phyloP scores from a whole-genome alignment of 2,329 filamentous ascomycete species.

The Myrmaecium sp. region DNA sequence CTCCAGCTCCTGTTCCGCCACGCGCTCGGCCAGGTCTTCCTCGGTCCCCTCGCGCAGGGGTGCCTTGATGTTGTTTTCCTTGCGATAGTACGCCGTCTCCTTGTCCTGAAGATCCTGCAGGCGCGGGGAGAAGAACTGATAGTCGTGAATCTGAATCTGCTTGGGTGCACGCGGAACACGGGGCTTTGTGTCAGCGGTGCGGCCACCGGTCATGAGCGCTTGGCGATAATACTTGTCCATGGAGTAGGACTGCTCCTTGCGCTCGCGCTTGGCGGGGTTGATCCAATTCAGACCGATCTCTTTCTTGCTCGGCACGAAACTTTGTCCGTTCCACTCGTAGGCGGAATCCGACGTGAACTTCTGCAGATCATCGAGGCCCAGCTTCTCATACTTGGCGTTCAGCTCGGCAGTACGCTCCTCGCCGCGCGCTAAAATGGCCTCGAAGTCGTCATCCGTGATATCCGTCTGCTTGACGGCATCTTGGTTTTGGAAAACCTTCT shows the following conservation, averaged over 20 bases:
- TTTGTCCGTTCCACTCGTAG: conserved; percentile 98
- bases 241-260: conserved; percentile 94
- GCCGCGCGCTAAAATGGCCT: conserved; percentile 69
- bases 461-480: conserved; percentile 43
- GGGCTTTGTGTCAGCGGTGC: conserved; percentile 70
- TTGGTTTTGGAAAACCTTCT: conserved; percentile 71
- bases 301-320: conserved; percentile 75
- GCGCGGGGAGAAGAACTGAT: conserved; percentile 83
- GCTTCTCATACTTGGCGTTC: conserved; percentile 87
- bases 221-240: conserved; percentile 98
- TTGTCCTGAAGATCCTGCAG: conserved; percentile 85
- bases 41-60: conserved; percentile 78
- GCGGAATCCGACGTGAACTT: conserved; percentile 96
- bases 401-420: conserved; percentile 80
- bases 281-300: conserved; percentile 93
- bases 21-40: conserved; percentile 68
- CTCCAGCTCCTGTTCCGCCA: conserved; percentile 71
- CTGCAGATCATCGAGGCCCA: conserved; percentile 90
- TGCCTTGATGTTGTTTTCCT: conserved; percentile 91
- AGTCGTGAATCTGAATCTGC: conserved; percentile 83
- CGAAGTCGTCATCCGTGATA: conserved; percentile 77
- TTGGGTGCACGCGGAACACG: conserved; percentile 93
- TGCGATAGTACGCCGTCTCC: conserved; percentile 88
- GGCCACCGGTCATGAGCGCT: conserved; percentile 65
- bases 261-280: conserved; percentile 93